Base-by-base conservation (phyloP, 345 rosid species). In the Brassica cretica region DNA sequence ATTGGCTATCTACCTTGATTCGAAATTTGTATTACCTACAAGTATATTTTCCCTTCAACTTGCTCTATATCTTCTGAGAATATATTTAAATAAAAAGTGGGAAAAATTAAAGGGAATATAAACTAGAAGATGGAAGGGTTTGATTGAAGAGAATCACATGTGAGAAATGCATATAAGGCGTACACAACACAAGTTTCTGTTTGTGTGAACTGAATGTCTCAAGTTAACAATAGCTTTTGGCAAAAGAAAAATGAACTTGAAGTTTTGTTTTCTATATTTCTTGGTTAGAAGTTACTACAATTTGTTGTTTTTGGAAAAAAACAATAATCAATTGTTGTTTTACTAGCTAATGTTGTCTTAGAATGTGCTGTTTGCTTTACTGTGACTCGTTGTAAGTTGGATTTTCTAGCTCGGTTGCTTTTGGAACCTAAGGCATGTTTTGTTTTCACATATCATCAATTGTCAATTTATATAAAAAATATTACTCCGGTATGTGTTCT, bases 1-100 rank as follows among this genome's bases (percentile, higher is more conserved):
- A 32, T 58, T 58, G 68, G 73, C 77, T 58, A 72, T 44, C 62
- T 41, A 65, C 76, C 72, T 78, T 66, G 63, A 72, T 72, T 66
- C 55, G 68, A 78, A n/a, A 64, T 53, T 56, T 64, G 12, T 44
- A 55, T 71, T 53, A 77, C 76, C 53, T 77, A 62, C 70, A 55
- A 33, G 7, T n/a, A 10, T 1, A 6, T 5, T 41, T 51, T 65
- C 14, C 46, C 62, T 65, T 37, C 81, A 66, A 65, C 55, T 72
- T 78, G 67, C 53, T 19, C 59, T n/a, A 46, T 30, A 72, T 66
- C 24, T 30, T 30, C 41, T 51, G 41, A 64, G 65, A 16, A 77
- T 64, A 64, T 15, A 51, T 30, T 18, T 35, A 70, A 51, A 8
- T 5, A 3, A 24, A 37, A 49, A 5, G 8, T 1, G 25, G 2